These are phyloP conservation scores for Ceratocystis lukuohia DNA, from an alignment of 2,329 filamentous ascomycete species.

Conservation along the genomic window DNA sequence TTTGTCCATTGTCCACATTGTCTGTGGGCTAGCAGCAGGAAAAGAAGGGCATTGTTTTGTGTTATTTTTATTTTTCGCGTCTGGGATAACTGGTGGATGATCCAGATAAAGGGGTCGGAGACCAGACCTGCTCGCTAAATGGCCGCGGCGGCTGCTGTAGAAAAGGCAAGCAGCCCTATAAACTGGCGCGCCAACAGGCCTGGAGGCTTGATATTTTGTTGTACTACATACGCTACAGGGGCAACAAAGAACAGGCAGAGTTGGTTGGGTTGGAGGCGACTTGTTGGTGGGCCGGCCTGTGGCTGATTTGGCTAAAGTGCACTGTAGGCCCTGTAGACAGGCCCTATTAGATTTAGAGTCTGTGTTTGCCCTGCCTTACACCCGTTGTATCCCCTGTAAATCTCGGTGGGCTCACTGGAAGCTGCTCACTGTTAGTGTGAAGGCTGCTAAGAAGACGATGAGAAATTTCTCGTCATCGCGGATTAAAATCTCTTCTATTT, in stretches of 20 bases:
- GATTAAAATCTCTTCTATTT: no score
- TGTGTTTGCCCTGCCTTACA: no score
- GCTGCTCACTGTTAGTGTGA: no score
- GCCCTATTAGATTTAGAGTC: no score
- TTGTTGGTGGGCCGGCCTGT: background rate
- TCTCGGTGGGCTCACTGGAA: background rate
- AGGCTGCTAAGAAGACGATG: no score
- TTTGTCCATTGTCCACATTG: background rate
- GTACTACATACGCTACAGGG: background rate
- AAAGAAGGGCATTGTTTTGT: background rate
- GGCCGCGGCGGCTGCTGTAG: background rate
- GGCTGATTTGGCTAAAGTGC: background rate
- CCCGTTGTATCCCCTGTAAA: background rate
- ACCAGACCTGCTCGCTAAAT: no score
- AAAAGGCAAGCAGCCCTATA: background rate
- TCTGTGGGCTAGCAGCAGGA: background rate
- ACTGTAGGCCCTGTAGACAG: background rate
- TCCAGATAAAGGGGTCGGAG: no score
- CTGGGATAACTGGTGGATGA: no score
- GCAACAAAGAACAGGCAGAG: background rate
- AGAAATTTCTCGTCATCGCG: no score
- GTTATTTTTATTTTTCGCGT: background rate
- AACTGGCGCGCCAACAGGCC: background rate
- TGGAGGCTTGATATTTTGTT: background rate
- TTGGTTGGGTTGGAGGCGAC: background rate